Conservation (phyloP, 2,329 filamentous ascomycete species). For the Aaosphaeria arxii region DNA sequence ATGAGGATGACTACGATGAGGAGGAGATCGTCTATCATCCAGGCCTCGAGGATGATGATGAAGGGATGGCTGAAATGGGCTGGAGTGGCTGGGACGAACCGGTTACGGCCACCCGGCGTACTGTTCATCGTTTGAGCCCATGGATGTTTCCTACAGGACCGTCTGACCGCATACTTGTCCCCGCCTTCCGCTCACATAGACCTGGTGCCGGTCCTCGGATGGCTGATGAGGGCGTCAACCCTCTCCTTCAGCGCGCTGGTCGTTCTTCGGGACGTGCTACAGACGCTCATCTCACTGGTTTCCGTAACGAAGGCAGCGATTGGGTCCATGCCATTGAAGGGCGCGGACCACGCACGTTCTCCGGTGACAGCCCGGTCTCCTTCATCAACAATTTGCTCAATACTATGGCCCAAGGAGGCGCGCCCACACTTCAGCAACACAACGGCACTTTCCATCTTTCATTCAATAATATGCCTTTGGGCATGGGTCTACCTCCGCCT, state of each 20-base stretch:
- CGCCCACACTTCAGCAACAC: conserved; percentile 27
- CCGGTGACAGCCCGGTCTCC: conserved; percentile 50
- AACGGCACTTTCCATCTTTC: conserved; percentile 53
- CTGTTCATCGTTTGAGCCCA: conserved; percentile 50
- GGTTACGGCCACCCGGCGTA: conserved; percentile 47
- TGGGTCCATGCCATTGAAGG: conserved; percentile 53
- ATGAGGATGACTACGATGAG: conserved; percentile 69
- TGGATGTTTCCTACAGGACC: conserved; percentile 60
- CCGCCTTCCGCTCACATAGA: conserved; percentile 53
- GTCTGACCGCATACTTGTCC: conserved; percentile 40
- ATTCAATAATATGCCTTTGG: conserved; percentile 41
- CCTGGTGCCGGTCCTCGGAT: conserved; percentile 53
- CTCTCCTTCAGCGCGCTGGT: conserved; percentile 69
- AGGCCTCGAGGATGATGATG: conserved; percentile 48
- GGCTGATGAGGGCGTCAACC: conserved; percentile 81
- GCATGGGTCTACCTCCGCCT: conserved; percentile 22
- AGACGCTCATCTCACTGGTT: conserved; percentile 16
- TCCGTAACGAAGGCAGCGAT: conserved; percentile 43
- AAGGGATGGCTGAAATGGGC: conserved; percentile 33
- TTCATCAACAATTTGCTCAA: conserved; percentile 59
- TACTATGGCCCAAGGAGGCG: conserved; percentile 47
- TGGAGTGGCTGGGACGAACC: conserved; percentile 49
- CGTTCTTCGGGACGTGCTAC: conserved; percentile 22
- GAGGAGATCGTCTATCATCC: conserved; percentile 60
- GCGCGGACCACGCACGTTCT: conserved; percentile 43